Evolutionary conservation across 345 rosid genomes (phyloP).

Genomic region (Boechera retrofracta): DNA sequence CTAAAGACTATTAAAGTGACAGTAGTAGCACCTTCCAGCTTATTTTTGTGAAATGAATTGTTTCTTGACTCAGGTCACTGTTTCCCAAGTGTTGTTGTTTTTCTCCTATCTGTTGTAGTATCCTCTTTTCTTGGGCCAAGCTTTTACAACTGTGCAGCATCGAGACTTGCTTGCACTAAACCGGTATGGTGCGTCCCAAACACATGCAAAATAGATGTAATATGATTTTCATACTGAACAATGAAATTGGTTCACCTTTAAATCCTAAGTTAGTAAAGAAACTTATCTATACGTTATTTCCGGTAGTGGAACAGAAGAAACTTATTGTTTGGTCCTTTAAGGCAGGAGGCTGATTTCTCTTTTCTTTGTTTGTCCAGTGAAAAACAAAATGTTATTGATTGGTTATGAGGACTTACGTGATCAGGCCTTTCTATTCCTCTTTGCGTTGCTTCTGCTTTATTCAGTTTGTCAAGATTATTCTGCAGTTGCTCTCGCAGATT

Average conservation of each 20-base stretch:
- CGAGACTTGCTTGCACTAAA: conserved; percentile 3
- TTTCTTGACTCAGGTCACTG: background rate
- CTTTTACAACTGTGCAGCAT: conserved; percentile 3
- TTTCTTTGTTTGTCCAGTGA: too few species aligned
- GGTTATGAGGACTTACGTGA: background rate
- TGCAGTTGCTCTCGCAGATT: background rate
- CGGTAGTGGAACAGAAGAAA: background rate
- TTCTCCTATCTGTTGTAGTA: conserved; percentile 23
- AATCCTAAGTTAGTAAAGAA: background rate
- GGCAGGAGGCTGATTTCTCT: too few species aligned
- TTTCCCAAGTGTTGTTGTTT: background rate
- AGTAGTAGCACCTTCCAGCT: background rate
- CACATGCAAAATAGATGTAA: background rate
- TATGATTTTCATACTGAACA: background rate
- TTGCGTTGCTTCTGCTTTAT: background rate
- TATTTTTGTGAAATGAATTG: background rate
- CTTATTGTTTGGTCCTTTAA: background rate
- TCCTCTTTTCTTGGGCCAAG: conserved; percentile 14
- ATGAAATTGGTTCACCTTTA: background rate
- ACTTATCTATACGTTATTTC: background rate
- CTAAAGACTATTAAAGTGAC: background rate
- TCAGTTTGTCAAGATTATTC: conserved; percentile 11
- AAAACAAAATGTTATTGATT: background rate
- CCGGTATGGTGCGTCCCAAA: background rate
- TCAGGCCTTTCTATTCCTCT: background rate